Base-by-base conservation (phyloP, 1,139 yeast genomes). In the Hyphopichia buzzinii region DNA sequence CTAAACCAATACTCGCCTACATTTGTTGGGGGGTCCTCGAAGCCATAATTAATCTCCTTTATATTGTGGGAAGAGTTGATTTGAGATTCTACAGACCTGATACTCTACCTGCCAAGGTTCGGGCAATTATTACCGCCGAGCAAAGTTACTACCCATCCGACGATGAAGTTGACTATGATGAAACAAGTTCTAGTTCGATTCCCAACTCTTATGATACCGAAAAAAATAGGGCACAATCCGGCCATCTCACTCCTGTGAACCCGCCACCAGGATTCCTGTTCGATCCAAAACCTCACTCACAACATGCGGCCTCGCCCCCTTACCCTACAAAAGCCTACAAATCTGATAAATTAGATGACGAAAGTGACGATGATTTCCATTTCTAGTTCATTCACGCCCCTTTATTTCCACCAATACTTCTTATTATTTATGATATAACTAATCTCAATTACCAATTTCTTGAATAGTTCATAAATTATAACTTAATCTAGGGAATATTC, bases 1-100 rank as follows among this genome's bases (percentile, higher is more conserved):
- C 62, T 34, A 43, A 47, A 21, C 75, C 80, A n/a, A 72, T 75
- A 33, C 79, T 79, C 22, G 75, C 81, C 81, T 84, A 82, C 55
- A 67, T 81, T 26, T 61, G 78, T 44, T 84, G 86, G 77, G 74
- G 75, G 19, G 76, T 72, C 4, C 64, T 80, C 29, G 94, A 85
- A 60, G 70, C 72, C 0, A 44, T 80, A 21, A 74, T 81, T 39
- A 71, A 79, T 39, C 43, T 78, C 5, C 39, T 80, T 31, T 81
- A 79, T 56, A 57, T 84, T 31, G 56, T 79, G 21, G 79, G 81
- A 29, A 69, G 94, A 53, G 77, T 81, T 34, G 94, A 84, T 55
- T 69, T 84, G 49, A 71, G 94, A 53, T 84, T 84, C 62, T 84
- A 84, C 68, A 79, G 87, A 57, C 92, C 92, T 17, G 92, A 83